Evolutionary conservation across 495 filamentous ascomycete species (phyloP), one percentile per base, ranked within the genome.

Genomic region (Penicillium paradoxum): DNA sequence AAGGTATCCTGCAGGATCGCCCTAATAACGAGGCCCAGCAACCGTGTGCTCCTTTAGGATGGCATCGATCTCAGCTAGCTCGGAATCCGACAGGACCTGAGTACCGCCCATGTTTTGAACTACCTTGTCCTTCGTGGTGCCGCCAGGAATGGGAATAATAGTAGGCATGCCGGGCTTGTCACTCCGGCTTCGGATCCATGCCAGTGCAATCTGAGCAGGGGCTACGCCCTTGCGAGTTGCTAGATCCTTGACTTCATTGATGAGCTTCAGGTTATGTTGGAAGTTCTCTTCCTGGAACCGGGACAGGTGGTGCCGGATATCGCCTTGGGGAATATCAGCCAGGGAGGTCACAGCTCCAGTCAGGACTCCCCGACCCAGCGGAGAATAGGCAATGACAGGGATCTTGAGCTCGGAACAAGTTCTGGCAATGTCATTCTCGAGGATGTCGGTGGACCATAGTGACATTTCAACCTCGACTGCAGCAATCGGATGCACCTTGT

Each of bases 111-210:
- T 58, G 34, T 81, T 81, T 57, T 81, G 75, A 17, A 59, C 59
- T 18, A 78, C 68, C 60, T 72, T 75, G 49, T 73, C 71, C 30
- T 56, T 62, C 14, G 74, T 78, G 21, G 75, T 78, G 21, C 69
- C 81, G 13, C 91, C 90, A 1, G 90, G 91, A 56, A 96, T 95
- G 4, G 90, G 91, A 50, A 95, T 85, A 58, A 95, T 86, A 4
- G 75, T 78, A 11, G 83, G 82, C 64, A 85, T 76, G 11, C 83
- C 87, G 36, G 82, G 73, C 58, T 78, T 73, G 27, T 69, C 71
- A 40, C 80, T 78, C 49, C 84, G 63, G 3, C 71, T 70, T 30
- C 69, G 68, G 3, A 85, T 73, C 90, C 91, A 97, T 18, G 72
- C 79, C 48, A 96, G 72, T 10, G 89, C 91, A 32, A 96, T 71